Evolutionary conservation across 257 asterid genomes (phyloP).

Genomic region (Solanum ahanhuiri): DNA sequence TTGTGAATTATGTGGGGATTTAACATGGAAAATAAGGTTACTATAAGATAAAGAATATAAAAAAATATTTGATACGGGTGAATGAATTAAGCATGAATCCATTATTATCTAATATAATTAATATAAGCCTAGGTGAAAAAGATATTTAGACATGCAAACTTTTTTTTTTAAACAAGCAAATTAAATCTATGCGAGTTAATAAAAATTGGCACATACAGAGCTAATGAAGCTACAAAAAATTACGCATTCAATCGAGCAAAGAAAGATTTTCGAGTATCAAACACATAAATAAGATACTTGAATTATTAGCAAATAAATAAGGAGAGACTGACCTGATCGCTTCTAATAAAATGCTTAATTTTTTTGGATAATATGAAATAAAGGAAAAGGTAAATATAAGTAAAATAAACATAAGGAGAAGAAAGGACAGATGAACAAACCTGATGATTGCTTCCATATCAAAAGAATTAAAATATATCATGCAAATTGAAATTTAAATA

Average conservation of each 20-base stretch:
- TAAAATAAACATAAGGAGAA: not conserved
- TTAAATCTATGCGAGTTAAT: not conserved
- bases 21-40: no score
- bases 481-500: no score
- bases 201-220: not conserved
- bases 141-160: not conserved
- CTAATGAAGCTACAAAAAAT: no score
- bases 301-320: no score
- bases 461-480: no score
- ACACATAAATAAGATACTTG: not conserved
- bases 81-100: not conserved
- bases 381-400: not conserved
- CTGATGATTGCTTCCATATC: not conserved
- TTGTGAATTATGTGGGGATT: no score
- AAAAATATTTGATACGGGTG: not conserved
- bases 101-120: not conserved
- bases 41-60: no score
- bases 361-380: not conserved
- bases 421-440: not conserved
- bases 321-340: not conserved
- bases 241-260: not conserved
- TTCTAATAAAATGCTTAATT: not conserved
- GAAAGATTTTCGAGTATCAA: not conserved
- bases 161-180: no score
- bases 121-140: not conserved